phyloP scores from a whole-genome alignment of 2,329 filamentous ascomycete species.

The Daldinia sp. region DNA sequence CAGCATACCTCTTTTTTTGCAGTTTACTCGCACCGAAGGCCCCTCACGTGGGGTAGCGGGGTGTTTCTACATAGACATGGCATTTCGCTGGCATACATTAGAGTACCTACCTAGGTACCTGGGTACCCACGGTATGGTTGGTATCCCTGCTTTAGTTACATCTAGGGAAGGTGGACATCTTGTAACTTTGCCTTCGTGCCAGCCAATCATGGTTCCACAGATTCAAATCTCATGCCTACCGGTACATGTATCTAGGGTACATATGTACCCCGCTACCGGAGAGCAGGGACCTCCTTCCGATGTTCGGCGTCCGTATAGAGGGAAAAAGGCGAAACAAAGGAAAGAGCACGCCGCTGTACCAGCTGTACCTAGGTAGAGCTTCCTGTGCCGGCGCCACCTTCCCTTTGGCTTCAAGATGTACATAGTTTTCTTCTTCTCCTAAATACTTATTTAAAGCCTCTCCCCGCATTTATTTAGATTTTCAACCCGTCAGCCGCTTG shows the following conservation, averaged over 20 bases:
- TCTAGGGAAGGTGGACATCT: no score
- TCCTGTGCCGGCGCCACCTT: constrained; percentile 25
- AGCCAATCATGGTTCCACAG: constrained; percentile 34
- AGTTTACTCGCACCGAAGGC: constrained; percentile 40
- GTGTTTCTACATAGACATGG: constrained; percentile 25
- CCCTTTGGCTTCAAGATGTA: constrained; percentile 17
- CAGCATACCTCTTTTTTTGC: constrained; percentile 29
- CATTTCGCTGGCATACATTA: constrained; percentile 18
- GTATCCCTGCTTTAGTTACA: no score
- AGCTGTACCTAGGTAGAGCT: constrained; percentile 22
- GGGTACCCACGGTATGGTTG: no score
- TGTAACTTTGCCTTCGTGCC: constrained; percentile 11
- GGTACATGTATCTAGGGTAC: no score
- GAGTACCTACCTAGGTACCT: no score
- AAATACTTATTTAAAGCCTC: constrained; percentile 33
- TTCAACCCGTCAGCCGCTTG: constrained; percentile 5
- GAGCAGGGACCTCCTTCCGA: constrained; percentile 40
- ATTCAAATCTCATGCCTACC: constrained; percentile 38
- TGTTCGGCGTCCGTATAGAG: constrained; percentile 36
- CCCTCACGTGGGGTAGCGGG: constrained; percentile 41
- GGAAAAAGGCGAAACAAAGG: constrained; percentile 10
- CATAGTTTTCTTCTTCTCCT: constrained; percentile 3
- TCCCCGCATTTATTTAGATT: constrained; percentile 36
- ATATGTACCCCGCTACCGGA: constrained; percentile 43
- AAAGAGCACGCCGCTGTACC: constrained; percentile 7